Evolutionary conservation across 257 asterid genomes (phyloP).

Genomic region (Mentha longifolia): DNA sequence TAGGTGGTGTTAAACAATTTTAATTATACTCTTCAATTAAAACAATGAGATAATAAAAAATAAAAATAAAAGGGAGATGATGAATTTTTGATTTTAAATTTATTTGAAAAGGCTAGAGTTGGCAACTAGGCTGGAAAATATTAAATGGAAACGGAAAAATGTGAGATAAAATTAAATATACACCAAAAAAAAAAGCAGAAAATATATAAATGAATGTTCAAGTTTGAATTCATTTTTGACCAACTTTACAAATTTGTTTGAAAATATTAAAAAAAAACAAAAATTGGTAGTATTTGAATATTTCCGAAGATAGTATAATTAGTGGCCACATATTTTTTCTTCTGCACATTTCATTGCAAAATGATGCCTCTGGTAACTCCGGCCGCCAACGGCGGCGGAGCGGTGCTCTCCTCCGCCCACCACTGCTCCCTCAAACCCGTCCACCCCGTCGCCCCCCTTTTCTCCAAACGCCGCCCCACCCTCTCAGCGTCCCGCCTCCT

Average conservation of each 20-base stretch:
- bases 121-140: too few relatives aligned
- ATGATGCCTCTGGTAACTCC: constrained; percentile 59
- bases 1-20: too few relatives aligned
- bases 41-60: not conserved
- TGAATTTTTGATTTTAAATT: not conserved
- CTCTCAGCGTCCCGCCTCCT: constrained; percentile 42
- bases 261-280: not conserved
- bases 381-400: constrained; percentile 52
- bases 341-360: not conserved
- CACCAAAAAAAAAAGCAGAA: not conserved
- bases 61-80: not conserved
- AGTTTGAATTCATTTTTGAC: not conserved
- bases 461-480: constrained; percentile 56
- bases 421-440: constrained; percentile 67
- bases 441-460: constrained; percentile 65
- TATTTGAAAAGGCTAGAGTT: too few relatives aligned
- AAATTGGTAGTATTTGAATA: not conserved
- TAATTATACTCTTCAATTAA: not conserved
- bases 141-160: not conserved
- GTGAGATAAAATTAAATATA: not conserved
- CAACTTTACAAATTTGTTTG: not conserved
- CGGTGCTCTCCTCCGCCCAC: constrained; percentile 56
- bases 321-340: constrained; percentile 21
- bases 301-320: not conserved
- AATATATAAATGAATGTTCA: not conserved